phyloP scores from a whole-genome alignment of 1,284 basidiomycete species.

The Tylopilus orsonianus region DNA sequence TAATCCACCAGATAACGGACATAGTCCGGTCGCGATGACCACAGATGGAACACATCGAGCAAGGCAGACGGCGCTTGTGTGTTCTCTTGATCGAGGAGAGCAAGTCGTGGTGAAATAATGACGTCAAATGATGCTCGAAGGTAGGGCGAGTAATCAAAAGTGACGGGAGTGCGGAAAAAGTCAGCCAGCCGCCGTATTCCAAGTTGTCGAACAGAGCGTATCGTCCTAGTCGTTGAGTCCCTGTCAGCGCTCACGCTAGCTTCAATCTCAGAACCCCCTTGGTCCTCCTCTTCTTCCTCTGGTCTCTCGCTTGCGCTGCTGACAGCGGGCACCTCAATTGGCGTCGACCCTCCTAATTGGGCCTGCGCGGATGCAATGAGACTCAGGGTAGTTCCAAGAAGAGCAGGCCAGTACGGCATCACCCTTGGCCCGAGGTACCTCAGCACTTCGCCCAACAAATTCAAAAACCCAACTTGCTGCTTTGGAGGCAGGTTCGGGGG shows the following conservation, averaged over 20 bases:
- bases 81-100: slow-evolving; percentile 79
- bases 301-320: slow-evolving; percentile 33
- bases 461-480: slow-evolving; percentile 83
- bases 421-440: slow-evolving; percentile 77
- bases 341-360: slow-evolving; percentile 25
- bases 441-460: slow-evolving; percentile 81
- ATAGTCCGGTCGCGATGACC: slow-evolving; percentile 66
- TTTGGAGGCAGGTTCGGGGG: slow-evolving; percentile 50
- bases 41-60: slow-evolving; percentile 83
- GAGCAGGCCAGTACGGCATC: slow-evolving; percentile 65
- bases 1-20: slow-evolving; percentile 67
- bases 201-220: slow-evolving; percentile 73
- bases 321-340: slow-evolving; percentile 10
- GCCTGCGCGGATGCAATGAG: slow-evolving; percentile 67
- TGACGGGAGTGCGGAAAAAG: slow-evolving; percentile 75
- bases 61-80: slow-evolving; percentile 91
- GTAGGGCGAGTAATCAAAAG: slow-evolving; percentile 78
- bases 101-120: slow-evolving; percentile 83
- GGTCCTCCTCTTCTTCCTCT: slow-evolving; percentile 39
- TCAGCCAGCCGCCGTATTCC: slow-evolving; percentile 87
- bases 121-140: slow-evolving; percentile 66
- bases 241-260: slow-evolving; percentile 35
- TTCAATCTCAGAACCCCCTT: slow-evolving; percentile 29
- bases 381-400: slow-evolving; percentile 69
- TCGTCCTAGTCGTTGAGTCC: slow-evolving; percentile 42